These are phyloP conservation scores for Cyclotella distinguenda DNA, from an alignment of 108 stramenopile genomes.

Conservation along the genomic window DNA sequence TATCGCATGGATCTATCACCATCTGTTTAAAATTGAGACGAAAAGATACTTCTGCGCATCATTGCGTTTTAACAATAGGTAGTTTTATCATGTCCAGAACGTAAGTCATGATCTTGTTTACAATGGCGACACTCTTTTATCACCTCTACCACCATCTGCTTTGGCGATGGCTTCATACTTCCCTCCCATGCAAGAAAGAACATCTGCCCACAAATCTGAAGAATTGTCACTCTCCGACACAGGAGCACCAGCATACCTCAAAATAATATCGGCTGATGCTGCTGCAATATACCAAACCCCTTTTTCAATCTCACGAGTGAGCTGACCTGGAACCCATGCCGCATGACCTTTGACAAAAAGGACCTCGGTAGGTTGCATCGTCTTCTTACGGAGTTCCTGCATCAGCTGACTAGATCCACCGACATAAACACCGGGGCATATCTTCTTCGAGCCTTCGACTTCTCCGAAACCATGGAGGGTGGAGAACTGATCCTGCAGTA, in stretches of 20 bases:
- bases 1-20: too few relatives aligned
- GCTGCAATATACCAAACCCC: slow-evolving; percentile 85
- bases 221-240: slow-evolving; percentile 66
- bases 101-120: too few relatives aligned
- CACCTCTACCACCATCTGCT: slow-evolving; percentile 64
- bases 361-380: slow-evolving; percentile 62
- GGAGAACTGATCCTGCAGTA: slow-evolving; percentile 77
- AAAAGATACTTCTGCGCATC: too few relatives aligned
- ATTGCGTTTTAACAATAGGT: too few relatives aligned
- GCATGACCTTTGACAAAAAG: slow-evolving; percentile 89
- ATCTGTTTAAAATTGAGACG: too few relatives aligned
- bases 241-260: slow-evolving; percentile 83
- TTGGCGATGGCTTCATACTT: slow-evolving; percentile 69
- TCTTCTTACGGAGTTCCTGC: slow-evolving; percentile 68
- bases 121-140: slow-evolving; percentile 68
- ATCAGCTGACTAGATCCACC: slow-evolving; percentile 84
- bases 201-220: slow-evolving; percentile 79
- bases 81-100: too few relatives aligned
- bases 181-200: slow-evolving; percentile 80
- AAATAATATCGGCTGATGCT: slow-evolving; percentile 68
- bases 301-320: slow-evolving; percentile 78
- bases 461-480: slow-evolving; percentile 82
- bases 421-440: slow-evolving; percentile 83
- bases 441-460: slow-evolving; percentile 78
- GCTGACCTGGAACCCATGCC: slow-evolving; percentile 85